Evolutionary conservation across 2,329 filamentous ascomycete species (phyloP), one percentile per base, ranked within the genome.

Genomic region (Arthrocladium fulminans): DNA sequence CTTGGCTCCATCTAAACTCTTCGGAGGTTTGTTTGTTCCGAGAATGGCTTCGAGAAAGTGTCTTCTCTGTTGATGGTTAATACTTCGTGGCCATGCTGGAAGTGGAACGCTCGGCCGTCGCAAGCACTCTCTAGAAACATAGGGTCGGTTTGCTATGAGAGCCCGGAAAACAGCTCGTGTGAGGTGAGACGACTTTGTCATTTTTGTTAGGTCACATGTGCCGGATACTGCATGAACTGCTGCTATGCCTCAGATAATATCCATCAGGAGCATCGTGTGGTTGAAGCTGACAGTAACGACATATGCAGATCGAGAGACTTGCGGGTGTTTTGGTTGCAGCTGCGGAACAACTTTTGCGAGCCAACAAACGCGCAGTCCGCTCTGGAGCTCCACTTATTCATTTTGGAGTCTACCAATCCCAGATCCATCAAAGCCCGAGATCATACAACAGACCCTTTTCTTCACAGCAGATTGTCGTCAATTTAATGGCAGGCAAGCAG

Each of bases 91-190:
- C 29, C n/a, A 22, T 8, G 38, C 19, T n/a, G 29, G 24, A 35
- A 19, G 43, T 24, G 23, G 41, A 27, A 30, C 25, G 27, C 22
- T 22, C 17, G 32, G 38, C 19, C 43, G 50, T 10, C 37, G 27
- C 41, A 47, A 24, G 43, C 56, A 58, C n/a, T 47, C 48, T 40
- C 35, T 43, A 27, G 45, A 37, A 4, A 44, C 20, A 39, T 70
- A 63, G n/a, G 68, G 68, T 54, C 66, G 64, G 51, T 68, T 68
- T 51, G 69, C 65, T 43, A 73, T 54, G 40, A 73, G 64, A 35
- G 68, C 66, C 43, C 66, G 64, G 51, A 73, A 69, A 47, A 73
- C 67, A 50, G 63, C 59, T 54, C 66, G 64, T 32, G 68, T 69
- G 4, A 72, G 62, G 52, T 70, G 63, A 41, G 68, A 57, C 13